Evolutionary conservation across 441 rosid genomes (phyloP).

Genomic region (Manihot esculenta): DNA sequence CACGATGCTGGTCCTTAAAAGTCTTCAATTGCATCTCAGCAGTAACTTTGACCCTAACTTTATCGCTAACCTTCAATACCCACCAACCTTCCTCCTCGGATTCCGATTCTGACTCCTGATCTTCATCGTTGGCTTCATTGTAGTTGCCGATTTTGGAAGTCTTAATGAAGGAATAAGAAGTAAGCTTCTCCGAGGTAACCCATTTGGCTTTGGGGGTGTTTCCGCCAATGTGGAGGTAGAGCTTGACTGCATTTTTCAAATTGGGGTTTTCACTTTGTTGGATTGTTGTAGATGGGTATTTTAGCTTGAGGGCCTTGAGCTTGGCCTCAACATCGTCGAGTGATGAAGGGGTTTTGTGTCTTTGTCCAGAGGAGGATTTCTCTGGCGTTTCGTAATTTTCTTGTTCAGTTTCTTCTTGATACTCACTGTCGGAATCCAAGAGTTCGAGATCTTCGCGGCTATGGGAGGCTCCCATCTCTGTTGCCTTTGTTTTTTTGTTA

Average conservation of each 20-base stretch:
- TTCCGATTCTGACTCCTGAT: slow-evolving; percentile 35
- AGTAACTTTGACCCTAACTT: slow-evolving; percentile 60
- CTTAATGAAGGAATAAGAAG: slow-evolving; percentile 60
- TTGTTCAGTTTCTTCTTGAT: slow-evolving; percentile 39
- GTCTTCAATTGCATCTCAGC: slow-evolving; percentile 72
- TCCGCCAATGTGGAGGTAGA: slow-evolving; percentile 75
- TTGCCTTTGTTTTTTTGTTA: not conserved
- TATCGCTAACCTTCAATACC: slow-evolving; percentile 72
- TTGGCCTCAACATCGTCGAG: slow-evolving; percentile 76
- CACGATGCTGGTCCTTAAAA: slow-evolving; percentile 72
- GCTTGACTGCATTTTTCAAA: slow-evolving; percentile 59
- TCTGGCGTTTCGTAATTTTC: slow-evolving; percentile 55
- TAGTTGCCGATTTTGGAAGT: slow-evolving; percentile 32
- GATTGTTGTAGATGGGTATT: slow-evolving; percentile 50
- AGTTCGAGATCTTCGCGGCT: slow-evolving; percentile 53
- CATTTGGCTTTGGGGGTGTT: slow-evolving; percentile 94
- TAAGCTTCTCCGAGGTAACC: slow-evolving; percentile 68
- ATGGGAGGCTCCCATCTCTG: slow-evolving; percentile 66
- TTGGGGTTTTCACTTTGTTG: slow-evolving; percentile 29
- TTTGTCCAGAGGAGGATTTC: slow-evolving; percentile 36
- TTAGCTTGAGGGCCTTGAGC: slow-evolving; percentile 72
- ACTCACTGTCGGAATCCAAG: slow-evolving; percentile 66
- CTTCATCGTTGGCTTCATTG: slow-evolving; percentile 47
- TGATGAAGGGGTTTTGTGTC: slow-evolving; percentile 56
- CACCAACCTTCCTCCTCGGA: slow-evolving; percentile 56